Percentiles rank a stretch among this genome's conserved stretches.
Conservation (phyloP, 192 early-diverging fungal genomes). For the Linnemannia hyalina region DNA sequence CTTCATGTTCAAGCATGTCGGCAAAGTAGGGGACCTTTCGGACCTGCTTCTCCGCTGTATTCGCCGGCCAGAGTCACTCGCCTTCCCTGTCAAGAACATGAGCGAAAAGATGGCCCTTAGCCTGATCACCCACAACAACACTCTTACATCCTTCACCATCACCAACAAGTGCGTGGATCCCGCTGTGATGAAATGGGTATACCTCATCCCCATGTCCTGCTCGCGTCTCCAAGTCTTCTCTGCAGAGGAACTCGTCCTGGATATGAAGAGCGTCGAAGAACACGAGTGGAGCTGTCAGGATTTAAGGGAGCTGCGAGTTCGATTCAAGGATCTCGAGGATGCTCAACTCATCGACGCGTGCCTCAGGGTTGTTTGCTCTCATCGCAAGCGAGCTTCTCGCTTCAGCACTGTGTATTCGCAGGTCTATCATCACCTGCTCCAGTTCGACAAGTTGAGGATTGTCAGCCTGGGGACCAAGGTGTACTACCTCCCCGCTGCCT, state of each 20-base stretch:
- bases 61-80: background rate
- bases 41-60: too few species aligned
- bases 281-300: background rate
- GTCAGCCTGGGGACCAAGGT: too few species aligned
- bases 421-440: too few species aligned
- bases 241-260: background rate
- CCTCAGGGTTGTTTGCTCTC: background rate
- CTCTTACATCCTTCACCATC: background rate
- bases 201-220: background rate
- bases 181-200: background rate
- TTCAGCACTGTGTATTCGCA: background rate
- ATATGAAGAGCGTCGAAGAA: background rate
- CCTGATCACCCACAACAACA: background rate
- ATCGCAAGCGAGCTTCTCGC: background rate
- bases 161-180: background rate
- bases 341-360: background rate
- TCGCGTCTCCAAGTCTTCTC: background rate
- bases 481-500: too few species aligned
- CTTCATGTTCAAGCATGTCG: too few species aligned
- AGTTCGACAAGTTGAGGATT: too few species aligned
- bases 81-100: background rate
- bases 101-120: background rate
- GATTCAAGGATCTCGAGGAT: background rate
- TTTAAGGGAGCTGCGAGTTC: background rate
- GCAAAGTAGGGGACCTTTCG: too few species aligned